Evolutionary conservation across 306 rosid species (phyloP).

Genomic region (Ammopiptanthus mongolicus): DNA sequence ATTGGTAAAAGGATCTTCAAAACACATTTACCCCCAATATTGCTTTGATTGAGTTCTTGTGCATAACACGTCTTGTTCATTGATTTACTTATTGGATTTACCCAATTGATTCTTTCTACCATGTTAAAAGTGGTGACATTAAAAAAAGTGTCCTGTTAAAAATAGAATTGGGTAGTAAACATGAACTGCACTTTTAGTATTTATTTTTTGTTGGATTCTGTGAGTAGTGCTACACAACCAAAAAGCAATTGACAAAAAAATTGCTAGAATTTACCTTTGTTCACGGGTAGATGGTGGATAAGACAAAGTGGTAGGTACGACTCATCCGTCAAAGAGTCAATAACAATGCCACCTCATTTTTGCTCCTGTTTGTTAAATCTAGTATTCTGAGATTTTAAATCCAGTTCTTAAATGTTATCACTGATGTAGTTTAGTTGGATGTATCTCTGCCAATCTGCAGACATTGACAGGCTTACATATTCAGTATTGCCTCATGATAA

Average conservation of each 20-base stretch:
- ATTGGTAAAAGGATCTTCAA: neutral
- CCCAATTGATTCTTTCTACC: neutral
- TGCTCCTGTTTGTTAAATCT: neutral
- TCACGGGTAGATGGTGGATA: neutral
- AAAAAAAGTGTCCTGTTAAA: neutral
- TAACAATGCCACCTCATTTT: neutral
- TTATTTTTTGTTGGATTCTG: neutral
- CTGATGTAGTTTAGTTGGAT: slow-evolving; percentile 16
- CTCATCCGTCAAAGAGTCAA: neutral
- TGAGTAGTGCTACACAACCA: neutral
- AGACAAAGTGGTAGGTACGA: neutral
- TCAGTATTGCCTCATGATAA: slow-evolving; percentile 67
- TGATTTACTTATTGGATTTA: neutral
- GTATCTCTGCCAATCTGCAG: slow-evolving; percentile 38
- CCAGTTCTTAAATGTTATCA: slow-evolving; percentile 15
- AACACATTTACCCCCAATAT: neutral
- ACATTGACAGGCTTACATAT: slow-evolving; percentile 67
- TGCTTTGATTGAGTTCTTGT: neutral
- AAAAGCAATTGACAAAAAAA: neutral
- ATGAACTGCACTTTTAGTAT: neutral
- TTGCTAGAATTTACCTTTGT: neutral
- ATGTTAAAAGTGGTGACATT: neutral
- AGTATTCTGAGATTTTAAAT: slow-evolving; percentile 1
- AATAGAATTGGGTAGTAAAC: neutral
- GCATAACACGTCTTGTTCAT: neutral